These are phyloP conservation scores for Parastagonospora nodorum DNA, from an alignment of 2,329 filamentous ascomycete genomes.

Conservation along the genomic window DNA sequence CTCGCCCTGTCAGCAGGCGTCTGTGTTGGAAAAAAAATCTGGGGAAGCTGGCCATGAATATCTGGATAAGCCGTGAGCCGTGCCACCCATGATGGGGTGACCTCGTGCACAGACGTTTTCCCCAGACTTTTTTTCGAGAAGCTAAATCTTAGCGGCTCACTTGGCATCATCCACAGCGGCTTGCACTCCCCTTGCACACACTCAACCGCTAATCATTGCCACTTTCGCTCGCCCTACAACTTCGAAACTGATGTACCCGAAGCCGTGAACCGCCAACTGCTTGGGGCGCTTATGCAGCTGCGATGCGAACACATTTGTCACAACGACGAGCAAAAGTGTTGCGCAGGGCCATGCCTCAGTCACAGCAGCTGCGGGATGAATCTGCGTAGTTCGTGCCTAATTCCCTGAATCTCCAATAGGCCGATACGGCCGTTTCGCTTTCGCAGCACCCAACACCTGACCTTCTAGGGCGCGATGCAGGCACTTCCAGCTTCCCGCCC, in stretches of 20 bases:
- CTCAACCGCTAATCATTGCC: background rate
- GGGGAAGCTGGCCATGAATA: conserved; percentile 1
- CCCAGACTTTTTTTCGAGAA: too few relatives aligned
- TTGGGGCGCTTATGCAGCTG: background rate
- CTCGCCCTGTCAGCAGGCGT: background rate
- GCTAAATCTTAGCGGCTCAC: conserved; percentile 10
- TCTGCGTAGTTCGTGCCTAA: conserved; percentile 25
- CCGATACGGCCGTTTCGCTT: conserved; percentile 19
- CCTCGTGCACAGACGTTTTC: too few relatives aligned
- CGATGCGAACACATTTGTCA: background rate
- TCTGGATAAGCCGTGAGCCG: too few relatives aligned
- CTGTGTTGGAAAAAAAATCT: background rate
- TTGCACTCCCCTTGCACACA: conserved; percentile 8
- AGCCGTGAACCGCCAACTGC: background rate
- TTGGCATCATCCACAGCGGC: conserved; percentile 16
- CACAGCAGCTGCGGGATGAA: background rate
- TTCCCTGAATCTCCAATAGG: conserved; percentile 27
- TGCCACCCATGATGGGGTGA: too few relatives aligned
- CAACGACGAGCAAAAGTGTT: background rate
- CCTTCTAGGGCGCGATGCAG: conserved; percentile 24
- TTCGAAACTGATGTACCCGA: too few relatives aligned
- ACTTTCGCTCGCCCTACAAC: background rate
- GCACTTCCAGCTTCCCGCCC: conserved; percentile 28
- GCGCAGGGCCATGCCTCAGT: background rate
- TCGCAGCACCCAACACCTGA: conserved; percentile 30